A percentile compares a stretch with the other conserved stretches of the same genome.
Evolutionary conservation across 129 eudicot species (phyloP).

Genomic region (Artemisia tridentata): DNA sequence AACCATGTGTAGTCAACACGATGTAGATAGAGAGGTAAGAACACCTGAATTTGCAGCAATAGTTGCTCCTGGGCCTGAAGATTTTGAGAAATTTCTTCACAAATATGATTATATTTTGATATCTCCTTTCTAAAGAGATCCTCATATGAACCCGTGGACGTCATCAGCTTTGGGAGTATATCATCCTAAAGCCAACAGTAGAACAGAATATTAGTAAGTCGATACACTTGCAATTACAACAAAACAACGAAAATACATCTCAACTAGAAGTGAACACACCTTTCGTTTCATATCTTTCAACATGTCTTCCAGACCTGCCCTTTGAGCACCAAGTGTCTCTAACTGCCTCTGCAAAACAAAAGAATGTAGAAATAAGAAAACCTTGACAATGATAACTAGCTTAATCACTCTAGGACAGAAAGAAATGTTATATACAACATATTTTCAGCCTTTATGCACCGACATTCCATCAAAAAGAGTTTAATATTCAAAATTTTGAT

Average conservation of each 20-base stretch:
- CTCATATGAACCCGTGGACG: slow-evolving; percentile 85
- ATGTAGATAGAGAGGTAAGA: neutral
- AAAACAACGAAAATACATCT: neutral
- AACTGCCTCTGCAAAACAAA: slow-evolving; percentile 71
- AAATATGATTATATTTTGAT: slow-evolving; percentile 78
- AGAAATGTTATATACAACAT: neutral
- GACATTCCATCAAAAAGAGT: neutral
- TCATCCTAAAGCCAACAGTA: slow-evolving; percentile 62
- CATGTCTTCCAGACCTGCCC: slow-evolving; percentile 99
- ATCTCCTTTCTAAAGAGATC: slow-evolving; percentile 95
- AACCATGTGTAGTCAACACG: neutral
- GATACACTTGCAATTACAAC: neutral
- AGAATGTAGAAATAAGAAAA: neutral
- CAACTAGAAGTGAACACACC: slow-evolving; percentile 38
- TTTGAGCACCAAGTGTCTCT: slow-evolving; percentile 88
- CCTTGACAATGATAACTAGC: slow-evolving; percentile 3
- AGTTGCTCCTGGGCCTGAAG: slow-evolving; percentile 81
- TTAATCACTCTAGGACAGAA: neutral
- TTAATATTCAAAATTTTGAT: neutral
- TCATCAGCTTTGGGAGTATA: slow-evolving; percentile 93
- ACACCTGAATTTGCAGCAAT: slow-evolving; percentile 81
- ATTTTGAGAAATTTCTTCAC: slow-evolving; percentile 77
- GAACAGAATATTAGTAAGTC: neutral
- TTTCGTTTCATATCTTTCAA: slow-evolving; percentile 97
- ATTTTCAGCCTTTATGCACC: neutral